A percentile compares a stretch with the other conserved stretches of the same genome.
Conservation (phyloP, 176 grass and related monocot species). For the Aechmea fasciata region DNA sequence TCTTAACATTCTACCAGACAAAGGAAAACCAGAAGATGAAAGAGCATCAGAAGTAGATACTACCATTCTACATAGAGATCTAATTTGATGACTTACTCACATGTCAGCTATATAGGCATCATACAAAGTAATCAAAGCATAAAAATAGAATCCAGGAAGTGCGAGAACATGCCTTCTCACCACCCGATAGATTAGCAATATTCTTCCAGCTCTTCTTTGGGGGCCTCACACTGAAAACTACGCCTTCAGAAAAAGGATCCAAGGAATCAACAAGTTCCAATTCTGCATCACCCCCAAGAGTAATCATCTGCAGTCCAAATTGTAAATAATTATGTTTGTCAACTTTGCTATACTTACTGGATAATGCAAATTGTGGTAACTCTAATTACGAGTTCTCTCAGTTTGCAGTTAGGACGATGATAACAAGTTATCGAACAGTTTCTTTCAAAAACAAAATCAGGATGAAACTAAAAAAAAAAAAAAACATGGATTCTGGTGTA, state of each 20-base stretch:
- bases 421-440: background rate
- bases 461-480: background rate
- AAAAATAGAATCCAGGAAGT: background rate
- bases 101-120: background rate
- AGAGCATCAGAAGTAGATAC: background rate
- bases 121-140: background rate
- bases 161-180: slow-evolving; percentile 65
- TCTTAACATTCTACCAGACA: background rate
- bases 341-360: background rate
- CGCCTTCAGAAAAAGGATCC: slow-evolving; percentile 97
- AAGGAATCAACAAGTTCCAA: slow-evolving; percentile 95
- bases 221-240: slow-evolving; percentile 97
- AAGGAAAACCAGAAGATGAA: background rate
- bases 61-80: background rate
- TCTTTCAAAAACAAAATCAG: background rate
- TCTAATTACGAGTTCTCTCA: background rate
- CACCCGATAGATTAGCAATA: slow-evolving; percentile 93
- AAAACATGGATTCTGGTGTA: background rate
- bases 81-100: background rate
- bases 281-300: slow-evolving; percentile 96
- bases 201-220: slow-evolving; percentile 99
- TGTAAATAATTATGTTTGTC: background rate
- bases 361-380: background rate
- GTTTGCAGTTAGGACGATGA: background rate
- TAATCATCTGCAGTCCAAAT: slow-evolving; percentile 71